Evolutionary conservation across 441 rosid species (phyloP).

Genomic region (Pelargonium myrrhifolium): DNA sequence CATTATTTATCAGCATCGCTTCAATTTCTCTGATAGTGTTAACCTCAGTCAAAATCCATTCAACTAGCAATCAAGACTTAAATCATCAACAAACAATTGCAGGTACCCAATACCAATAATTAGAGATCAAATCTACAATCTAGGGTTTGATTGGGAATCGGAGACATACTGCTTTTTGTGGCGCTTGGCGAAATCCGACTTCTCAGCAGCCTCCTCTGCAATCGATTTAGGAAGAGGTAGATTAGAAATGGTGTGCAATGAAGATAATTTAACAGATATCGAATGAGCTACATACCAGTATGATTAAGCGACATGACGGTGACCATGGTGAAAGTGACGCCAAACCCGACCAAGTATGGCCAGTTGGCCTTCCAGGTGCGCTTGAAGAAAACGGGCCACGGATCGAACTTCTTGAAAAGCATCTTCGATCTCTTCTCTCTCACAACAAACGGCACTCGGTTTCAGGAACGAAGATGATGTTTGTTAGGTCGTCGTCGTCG

Average conservation of each 20-base stretch:
- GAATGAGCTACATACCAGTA: slow-evolving; percentile 38
- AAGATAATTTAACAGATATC: too few relatives aligned
- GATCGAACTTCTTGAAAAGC: slow-evolving; percentile 48
- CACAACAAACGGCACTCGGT: not conserved
- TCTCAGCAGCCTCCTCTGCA: slow-evolving; percentile 85
- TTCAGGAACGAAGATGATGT: not conserved
- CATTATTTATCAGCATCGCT: too few relatives aligned
- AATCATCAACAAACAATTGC: not conserved
- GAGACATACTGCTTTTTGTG: slow-evolving; percentile 41
- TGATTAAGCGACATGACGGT: slow-evolving; percentile 67
- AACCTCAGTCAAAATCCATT: not conserved
- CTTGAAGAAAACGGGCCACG: slow-evolving; percentile 94
- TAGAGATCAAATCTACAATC: not conserved
- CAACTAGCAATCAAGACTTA: not conserved
- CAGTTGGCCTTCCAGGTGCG: slow-evolving; percentile 74
- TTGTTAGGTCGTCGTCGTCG: not conserved
- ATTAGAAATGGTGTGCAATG: not conserved
- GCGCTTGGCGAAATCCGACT: slow-evolving; percentile 63
- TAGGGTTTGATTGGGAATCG: not conserved
- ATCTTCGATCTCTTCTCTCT: not conserved
- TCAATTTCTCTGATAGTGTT: too few relatives aligned
- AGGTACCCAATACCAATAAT: not conserved
- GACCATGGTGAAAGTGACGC: slow-evolving; percentile 61
- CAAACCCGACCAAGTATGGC: slow-evolving; percentile 91
- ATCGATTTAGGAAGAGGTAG: not conserved